Percentiles rank a stretch among this genome's conserved stretches.
Conservation (phyloP, 1,284 basidiomycete species). For the Puccinia horiana region DNA sequence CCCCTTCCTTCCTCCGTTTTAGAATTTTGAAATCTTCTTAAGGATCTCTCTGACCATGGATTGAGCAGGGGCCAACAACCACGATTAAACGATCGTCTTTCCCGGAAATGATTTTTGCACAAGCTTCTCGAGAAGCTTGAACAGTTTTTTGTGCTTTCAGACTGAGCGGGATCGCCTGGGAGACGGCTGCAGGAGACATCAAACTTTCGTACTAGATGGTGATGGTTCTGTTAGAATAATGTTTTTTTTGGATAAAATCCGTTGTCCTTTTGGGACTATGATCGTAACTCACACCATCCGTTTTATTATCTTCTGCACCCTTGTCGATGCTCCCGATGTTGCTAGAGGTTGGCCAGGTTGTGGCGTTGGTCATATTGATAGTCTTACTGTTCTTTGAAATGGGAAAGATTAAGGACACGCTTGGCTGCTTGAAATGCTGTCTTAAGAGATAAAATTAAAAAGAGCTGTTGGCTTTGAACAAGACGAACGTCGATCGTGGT, state of each 20-base stretch:
- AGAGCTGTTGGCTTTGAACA: too few relatives aligned
- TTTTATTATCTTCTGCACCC: neutral
- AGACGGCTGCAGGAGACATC: slow-evolving; percentile 81
- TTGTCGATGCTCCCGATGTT: neutral
- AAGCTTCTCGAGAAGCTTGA: slow-evolving; percentile 60
- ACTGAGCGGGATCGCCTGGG: slow-evolving; percentile 75
- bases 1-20: too few relatives aligned
- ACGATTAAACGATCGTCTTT: slow-evolving; percentile 85
- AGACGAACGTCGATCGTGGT: too few relatives aligned
- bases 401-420: too few relatives aligned
- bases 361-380: neutral
- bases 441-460: too few relatives aligned
- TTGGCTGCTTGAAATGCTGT: too few relatives aligned
- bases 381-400: neutral
- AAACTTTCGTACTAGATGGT: slow-evolving; percentile 73
- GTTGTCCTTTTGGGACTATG: too few relatives aligned
- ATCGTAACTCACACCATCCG: neutral
- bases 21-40: too few relatives aligned
- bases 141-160: slow-evolving; percentile 66
- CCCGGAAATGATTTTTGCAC: slow-evolving; percentile 59
- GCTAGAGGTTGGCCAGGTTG: neutral
- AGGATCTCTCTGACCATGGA: slow-evolving; percentile 66
- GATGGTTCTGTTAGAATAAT: neutral
- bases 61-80: slow-evolving; percentile 82
- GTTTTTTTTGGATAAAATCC: neutral